These are phyloP conservation scores for Sonneratia alba DNA, from an alignment of 345 rosid genomes.

Conservation along the genomic window DNA sequence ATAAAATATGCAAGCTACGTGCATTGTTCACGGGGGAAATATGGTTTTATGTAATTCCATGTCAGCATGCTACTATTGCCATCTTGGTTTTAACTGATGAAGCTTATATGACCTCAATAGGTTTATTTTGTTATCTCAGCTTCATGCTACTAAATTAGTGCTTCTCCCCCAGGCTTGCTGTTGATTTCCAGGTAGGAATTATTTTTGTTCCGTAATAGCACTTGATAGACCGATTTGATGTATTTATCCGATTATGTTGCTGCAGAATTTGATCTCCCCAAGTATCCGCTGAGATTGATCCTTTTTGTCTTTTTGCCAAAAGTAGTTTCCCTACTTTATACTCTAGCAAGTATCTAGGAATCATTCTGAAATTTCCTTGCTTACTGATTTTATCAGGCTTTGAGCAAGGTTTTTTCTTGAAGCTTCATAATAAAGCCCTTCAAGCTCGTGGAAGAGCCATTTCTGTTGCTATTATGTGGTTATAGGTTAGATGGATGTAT, in stretches of 20 bases:
- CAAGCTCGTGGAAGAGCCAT: conserved; percentile 97
- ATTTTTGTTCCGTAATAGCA: background rate
- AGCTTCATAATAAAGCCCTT: conserved; percentile 66
- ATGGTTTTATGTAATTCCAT: too few relatives aligned
- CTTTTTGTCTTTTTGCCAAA: conserved; percentile 58
- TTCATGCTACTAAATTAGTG: background rate
- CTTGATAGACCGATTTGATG: background rate
- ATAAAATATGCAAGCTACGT: too few relatives aligned
- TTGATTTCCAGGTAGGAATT: too few relatives aligned
- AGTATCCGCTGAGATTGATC: conserved; percentile 71
- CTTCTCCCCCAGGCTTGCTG: too few relatives aligned
- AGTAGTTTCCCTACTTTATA: conserved; percentile 53
- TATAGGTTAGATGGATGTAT: conserved; percentile 2
- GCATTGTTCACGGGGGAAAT: too few relatives aligned
- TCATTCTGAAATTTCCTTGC: background rate
- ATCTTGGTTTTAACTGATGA: too few relatives aligned
- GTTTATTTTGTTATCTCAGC: too few relatives aligned
- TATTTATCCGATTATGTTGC: background rate
- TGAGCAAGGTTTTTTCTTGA: conserved; percentile 6
- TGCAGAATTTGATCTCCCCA: conserved; percentile 71
- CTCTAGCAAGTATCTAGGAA: background rate
- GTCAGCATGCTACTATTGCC: too few relatives aligned
- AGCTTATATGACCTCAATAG: too few relatives aligned
- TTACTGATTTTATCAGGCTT: conserved; percentile 1
- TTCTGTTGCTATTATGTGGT: conserved; percentile 61